Conservation (phyloP, 2,329 filamentous ascomycete genomes). For the Verticillium tricorpus region DNA sequence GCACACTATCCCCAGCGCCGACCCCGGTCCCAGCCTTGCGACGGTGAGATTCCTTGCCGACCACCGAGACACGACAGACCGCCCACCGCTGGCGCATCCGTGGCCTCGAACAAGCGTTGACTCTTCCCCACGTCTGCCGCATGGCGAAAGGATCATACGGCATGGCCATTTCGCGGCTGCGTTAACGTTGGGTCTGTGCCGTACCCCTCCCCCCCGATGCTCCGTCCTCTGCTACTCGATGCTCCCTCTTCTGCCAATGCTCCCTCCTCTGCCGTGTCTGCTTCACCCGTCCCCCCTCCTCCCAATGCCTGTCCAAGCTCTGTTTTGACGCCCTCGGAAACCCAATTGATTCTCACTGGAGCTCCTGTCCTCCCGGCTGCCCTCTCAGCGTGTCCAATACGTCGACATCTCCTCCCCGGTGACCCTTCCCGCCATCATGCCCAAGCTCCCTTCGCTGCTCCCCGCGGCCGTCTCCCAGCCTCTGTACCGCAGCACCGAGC, state of each 20-base stretch:
- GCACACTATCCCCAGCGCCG: background rate
- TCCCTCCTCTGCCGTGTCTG: background rate
- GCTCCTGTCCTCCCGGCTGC: background rate
- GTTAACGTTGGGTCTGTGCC: background rate
- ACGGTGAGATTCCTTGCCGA: background rate
- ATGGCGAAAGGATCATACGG: background rate
- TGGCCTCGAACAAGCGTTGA: background rate
- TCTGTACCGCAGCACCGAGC: conserved; percentile 32
- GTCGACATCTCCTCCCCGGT: background rate
- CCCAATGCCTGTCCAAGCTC: background rate
- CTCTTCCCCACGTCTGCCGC: background rate
- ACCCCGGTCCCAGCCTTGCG: background rate
- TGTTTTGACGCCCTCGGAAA: conserved; percentile 3
- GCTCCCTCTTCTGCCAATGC: background rate
- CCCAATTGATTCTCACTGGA: conserved; percentile 8
- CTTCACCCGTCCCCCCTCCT: background rate
- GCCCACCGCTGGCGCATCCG: background rate
- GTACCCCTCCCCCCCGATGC: background rate
- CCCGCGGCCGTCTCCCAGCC: conserved; percentile 32
- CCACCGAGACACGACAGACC: background rate
- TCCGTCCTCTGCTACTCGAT: background rate
- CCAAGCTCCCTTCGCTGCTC: conserved; percentile 25
- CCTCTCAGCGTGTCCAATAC: background rate
- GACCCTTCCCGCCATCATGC: conserved; percentile 6
- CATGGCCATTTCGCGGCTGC: background rate